phyloP scores from a whole-genome alignment of 202 grass and related monocot genomes.

The Carex arenaria region DNA sequence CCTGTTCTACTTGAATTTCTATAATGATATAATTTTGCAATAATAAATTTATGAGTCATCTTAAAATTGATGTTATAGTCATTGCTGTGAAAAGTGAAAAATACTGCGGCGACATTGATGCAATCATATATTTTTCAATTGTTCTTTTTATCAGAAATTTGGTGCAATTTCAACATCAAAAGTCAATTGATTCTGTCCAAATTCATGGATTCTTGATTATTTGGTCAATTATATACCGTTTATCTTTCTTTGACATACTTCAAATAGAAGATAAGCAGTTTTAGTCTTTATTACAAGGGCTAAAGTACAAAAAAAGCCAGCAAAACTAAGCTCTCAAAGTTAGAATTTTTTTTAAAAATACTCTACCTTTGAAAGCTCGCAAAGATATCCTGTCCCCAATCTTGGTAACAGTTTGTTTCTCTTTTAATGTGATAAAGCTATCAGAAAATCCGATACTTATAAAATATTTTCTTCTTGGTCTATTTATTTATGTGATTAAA shows the following conservation, averaged over 20 bases:
- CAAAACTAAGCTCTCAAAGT: not conserved
- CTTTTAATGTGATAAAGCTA: not conserved
- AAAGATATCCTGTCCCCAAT: not conserved
- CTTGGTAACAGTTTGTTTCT: not conserved
- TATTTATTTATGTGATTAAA: not conserved
- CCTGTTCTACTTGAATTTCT: not conserved
- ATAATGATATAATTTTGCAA: not conserved
- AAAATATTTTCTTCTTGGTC: not conserved
- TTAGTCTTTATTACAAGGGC: not conserved
- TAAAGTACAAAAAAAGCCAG: constrained; percentile 20
- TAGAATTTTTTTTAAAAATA: not conserved
- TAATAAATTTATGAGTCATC: not conserved
- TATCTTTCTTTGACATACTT: not conserved
- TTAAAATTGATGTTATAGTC: not conserved
- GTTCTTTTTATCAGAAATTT: not conserved
- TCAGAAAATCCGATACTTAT: not conserved
- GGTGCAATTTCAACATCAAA: constrained; percentile 5
- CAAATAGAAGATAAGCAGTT: not conserved
- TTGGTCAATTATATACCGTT: not conserved
- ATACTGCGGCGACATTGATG: not conserved
- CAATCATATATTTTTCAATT: not conserved
- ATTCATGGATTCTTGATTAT: not conserved
- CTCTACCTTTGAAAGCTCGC: not conserved
- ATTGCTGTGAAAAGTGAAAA: not conserved
- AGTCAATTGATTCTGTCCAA: not conserved